Conservation (phyloP, 768 basidiomycete genomes). For the Floccularia luteovirens region DNA sequence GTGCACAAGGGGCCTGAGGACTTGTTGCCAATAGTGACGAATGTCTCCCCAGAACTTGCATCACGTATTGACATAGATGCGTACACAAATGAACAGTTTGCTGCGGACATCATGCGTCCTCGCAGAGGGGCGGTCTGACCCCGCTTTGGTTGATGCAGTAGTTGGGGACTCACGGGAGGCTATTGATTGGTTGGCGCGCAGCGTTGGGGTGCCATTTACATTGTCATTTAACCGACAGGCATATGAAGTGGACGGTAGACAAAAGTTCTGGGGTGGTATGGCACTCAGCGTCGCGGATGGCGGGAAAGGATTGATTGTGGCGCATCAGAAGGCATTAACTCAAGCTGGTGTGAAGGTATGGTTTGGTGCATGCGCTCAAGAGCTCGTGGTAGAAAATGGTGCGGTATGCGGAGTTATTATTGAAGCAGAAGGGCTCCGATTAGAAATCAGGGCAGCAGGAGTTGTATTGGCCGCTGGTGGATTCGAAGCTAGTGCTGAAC, state of each 20-base stretch:
- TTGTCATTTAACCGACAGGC: slow-evolving; percentile 63
- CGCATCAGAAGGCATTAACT: slow-evolving; percentile 42
- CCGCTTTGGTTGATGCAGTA: slow-evolving; percentile 38
- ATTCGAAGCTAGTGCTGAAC: slow-evolving; percentile 48
- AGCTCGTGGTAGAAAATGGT: slow-evolving; percentile 27
- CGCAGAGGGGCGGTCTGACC: slow-evolving; percentile 42
- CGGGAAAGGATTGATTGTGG: slow-evolving; percentile 58
- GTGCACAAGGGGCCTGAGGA: slow-evolving; percentile 55
- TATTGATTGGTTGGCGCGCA: slow-evolving; percentile 47
- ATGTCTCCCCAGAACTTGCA: slow-evolving; percentile 33
- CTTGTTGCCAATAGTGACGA: slow-evolving; percentile 45
- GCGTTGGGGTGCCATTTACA: slow-evolving; percentile 43
- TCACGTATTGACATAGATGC: slow-evolving; percentile 47
- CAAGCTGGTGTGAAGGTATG: slow-evolving; percentile 45
- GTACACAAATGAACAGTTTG: slow-evolving; percentile 48
- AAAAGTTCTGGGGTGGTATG: slow-evolving; percentile 69
- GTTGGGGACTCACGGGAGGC: slow-evolving; percentile 50
- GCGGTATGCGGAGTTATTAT: slow-evolving; percentile 40
- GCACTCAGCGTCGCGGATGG: slow-evolving; percentile 55
- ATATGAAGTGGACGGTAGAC: slow-evolving; percentile 52
- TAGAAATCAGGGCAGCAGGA: slow-evolving; percentile 29
- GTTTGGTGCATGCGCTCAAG: slow-evolving; percentile 45
- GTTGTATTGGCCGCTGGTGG: slow-evolving; percentile 63
- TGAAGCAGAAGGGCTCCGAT: slow-evolving; percentile 22
- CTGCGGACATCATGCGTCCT: slow-evolving; percentile 54